Base-by-base conservation (phyloP, 352 stramenopile species). In the Pythium scleroteichum region DNA sequence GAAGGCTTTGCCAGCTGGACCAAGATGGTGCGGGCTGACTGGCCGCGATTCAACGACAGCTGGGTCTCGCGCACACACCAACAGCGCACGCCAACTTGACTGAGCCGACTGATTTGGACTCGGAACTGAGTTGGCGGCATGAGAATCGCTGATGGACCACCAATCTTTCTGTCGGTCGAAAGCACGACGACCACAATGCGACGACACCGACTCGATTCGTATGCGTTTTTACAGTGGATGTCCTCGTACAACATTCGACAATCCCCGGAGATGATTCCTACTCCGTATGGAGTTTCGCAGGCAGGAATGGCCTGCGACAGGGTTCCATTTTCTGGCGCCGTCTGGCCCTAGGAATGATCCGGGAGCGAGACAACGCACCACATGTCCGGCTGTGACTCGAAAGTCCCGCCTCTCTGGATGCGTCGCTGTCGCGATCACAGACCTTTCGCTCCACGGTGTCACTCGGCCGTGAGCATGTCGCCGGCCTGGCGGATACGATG, bases 31-130 rank as follows among this genome's bases (percentile, higher is more conserved):
- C 17, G 9, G 47, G 47, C 33, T 41, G n/a, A 35, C 32, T 13
- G 12, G 46, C 32, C 3, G 17, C 40, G 47, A 27, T 16, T 13
- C 47, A 17, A 4, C 17, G 19, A 5, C 55, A 62, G 54, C 55
- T 62, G 55, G 55, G 48, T 55, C 32, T 62, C 29, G 19, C 5
- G 55, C 54, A 61, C 27, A 17, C 53, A n/a, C n/a, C n/a, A n/a
- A 46, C 23, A 23, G 54, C 35, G 55, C 35, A 47, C 24, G 50
- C 32, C 50, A 57, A 24, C n/a, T 9, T 72, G 59, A 59, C 50
- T 32, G 53, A 64, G 58, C 58, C 67, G 58, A 72, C 64, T 16
- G 64, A 68, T 68, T 27, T 68, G 46, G 62, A 40, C 27, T 72
- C 58, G 50, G 26, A 64, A 44, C 67, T 72, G 26, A 59, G 24